Percentiles rank a stretch among this genome's conserved stretches.
Conservation (phyloP, 2,329 filamentous ascomycete genomes). For the Passalora sequoiae region DNA sequence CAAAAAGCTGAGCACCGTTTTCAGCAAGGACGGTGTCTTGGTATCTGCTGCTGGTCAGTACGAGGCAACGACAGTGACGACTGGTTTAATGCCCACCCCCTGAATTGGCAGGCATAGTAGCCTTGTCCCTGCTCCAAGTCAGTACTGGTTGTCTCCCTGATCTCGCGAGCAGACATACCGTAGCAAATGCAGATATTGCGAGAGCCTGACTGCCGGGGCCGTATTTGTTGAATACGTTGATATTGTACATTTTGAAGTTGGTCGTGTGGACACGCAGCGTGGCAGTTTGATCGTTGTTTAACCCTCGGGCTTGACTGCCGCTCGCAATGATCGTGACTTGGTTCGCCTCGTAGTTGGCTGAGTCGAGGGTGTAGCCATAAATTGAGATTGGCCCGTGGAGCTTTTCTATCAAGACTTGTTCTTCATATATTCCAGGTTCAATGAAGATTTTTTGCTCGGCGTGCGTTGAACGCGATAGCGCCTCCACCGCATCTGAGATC, state of each 20-base stretch:
- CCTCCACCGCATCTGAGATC: conserved; percentile 54
- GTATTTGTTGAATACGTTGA: conserved; percentile 52
- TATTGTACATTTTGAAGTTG: conserved; percentile 58
- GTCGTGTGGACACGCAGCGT: conserved; percentile 46
- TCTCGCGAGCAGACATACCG: conserved; percentile 18
- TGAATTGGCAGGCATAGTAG: conserved; percentile 54
- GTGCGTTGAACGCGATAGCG: conserved; percentile 54
- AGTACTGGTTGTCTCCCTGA: neutral
- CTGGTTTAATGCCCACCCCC: no score
- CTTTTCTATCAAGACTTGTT: conserved; percentile 53
- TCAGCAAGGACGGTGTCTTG: conserved; percentile 53
- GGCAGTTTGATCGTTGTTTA: conserved; percentile 52
- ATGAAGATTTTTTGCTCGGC: conserved; percentile 58
- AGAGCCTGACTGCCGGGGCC: conserved; percentile 50
- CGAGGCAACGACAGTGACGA: conserved; percentile 32
- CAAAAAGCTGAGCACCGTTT: conserved; percentile 53
- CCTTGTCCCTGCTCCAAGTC: conserved; percentile 41
- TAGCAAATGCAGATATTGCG: conserved; percentile 49
- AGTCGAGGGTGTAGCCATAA: conserved; percentile 55
- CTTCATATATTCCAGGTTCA: conserved; percentile 54
- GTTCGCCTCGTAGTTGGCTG: conserved; percentile 51
- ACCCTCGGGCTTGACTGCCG: conserved; percentile 43
- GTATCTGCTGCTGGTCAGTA: conserved; percentile 5
- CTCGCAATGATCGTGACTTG: conserved; percentile 52
- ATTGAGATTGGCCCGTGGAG: conserved; percentile 50